Evolutionary conservation across 768 basidiomycete genomes (phyloP).

Genomic region (Tubosaeta sp.): DNA sequence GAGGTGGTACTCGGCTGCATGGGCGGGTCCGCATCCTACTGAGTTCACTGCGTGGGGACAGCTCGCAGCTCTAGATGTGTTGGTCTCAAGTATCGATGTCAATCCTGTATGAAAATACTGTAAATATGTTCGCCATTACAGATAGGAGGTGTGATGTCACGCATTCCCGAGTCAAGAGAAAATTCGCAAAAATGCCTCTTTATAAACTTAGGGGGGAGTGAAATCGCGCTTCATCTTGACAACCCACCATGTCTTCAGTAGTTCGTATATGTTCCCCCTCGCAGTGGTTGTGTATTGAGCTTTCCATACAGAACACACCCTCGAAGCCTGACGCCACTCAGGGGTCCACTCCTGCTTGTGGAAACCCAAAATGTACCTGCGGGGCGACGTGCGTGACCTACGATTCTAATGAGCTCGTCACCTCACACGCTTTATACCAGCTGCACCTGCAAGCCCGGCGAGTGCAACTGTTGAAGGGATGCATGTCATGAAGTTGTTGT

Average conservation of each 20-base stretch:
- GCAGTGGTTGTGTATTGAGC: not conserved
- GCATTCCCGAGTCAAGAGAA: not conserved
- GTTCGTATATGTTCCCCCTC: not conserved
- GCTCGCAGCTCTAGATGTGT: constrained; percentile 10
- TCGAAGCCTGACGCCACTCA: constrained; percentile 2
- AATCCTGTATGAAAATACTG: not conserved
- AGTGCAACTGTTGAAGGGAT: constrained; percentile 12
- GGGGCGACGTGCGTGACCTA: constrained; percentile 11
- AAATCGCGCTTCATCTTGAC: not conserved
- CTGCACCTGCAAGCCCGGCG: constrained; percentile 12
- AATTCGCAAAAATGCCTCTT: constrained; percentile 4
- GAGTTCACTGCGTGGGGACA: constrained; percentile 7
- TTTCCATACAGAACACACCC: constrained; percentile 3
- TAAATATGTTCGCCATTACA: not conserved
- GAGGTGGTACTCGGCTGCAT: constrained; percentile 10
- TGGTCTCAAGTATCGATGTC: constrained; percentile 11
- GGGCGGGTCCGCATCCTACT: constrained; percentile 6
- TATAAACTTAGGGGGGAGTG: not conserved
- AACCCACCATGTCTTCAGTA: constrained; percentile 8
- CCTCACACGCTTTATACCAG: constrained; percentile 1
- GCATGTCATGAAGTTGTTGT: not conserved
- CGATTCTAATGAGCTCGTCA: not conserved
- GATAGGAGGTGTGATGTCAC: not conserved
- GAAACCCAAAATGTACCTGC: constrained; percentile 16
- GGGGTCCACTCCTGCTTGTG: constrained; percentile 10